phyloP scores from a whole-genome alignment of 1,284 basidiomycete species.

The Fistulina hepatica region DNA sequence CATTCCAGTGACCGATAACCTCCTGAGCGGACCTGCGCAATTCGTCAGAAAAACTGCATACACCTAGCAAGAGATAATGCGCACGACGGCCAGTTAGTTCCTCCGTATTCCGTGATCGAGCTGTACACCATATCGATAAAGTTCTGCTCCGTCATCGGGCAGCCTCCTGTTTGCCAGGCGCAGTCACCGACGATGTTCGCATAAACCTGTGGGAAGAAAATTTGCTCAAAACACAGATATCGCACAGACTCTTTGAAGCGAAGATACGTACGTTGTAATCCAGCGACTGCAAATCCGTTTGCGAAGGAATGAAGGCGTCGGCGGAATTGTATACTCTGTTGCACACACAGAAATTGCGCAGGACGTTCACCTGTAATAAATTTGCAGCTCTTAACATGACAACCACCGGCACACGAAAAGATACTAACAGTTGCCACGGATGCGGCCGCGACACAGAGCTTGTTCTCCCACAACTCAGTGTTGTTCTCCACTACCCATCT shows the following conservation, averaged over 20 bases:
- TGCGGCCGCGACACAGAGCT: slow-evolving; percentile 10
- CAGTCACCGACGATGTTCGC: slow-evolving; percentile 15
- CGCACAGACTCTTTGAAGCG: background rate
- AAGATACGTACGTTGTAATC: slow-evolving; percentile 6
- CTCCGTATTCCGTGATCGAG: slow-evolving; percentile 8
- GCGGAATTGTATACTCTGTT: no score
- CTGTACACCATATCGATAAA: slow-evolving; percentile 17
- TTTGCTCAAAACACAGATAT: background rate
- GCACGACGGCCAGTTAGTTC: slow-evolving; percentile 12
- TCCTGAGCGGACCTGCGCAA: slow-evolving; percentile 9
- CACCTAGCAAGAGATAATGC: background rate
- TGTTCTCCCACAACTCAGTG: slow-evolving; percentile 11
- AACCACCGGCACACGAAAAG: no score
- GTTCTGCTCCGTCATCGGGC: slow-evolving; percentile 19
- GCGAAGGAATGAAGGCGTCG: no score
- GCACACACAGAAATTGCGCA: no score
- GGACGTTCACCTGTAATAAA: no score
- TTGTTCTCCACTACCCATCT: no score
- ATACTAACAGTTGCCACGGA: no score
- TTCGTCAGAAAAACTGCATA: background rate
- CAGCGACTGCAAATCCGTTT: slow-evolving; percentile 1
- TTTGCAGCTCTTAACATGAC: no score
- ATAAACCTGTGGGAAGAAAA: slow-evolving; percentile 11
- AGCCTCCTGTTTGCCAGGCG: slow-evolving; percentile 12
- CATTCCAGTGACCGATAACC: slow-evolving; percentile 12